phyloP scores from a whole-genome alignment of 495 filamentous ascomycete species.

The Talaromyces stipitatus region DNA sequence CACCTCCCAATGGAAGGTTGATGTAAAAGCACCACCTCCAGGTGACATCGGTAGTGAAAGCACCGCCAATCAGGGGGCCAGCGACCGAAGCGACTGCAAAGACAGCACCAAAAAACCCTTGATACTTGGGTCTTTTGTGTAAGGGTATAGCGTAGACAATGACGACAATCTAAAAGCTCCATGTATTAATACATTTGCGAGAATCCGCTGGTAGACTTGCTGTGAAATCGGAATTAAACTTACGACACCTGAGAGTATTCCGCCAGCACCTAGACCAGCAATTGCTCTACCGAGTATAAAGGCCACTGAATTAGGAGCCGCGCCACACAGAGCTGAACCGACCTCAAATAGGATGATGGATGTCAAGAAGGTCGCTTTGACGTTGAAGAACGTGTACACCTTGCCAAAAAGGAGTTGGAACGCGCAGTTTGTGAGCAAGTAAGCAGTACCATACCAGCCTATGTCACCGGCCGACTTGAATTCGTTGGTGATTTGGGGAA shows the following conservation, averaged over 20 bases:
- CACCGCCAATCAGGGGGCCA: constrained; percentile 37
- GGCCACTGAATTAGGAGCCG: constrained; percentile 51
- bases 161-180: constrained; percentile 24
- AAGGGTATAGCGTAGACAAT: constrained; percentile 36
- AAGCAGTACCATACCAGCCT: constrained; percentile 58
- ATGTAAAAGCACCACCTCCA: constrained; percentile 57
- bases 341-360: constrained; percentile 58
- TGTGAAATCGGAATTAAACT: constrained; percentile 53
- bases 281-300: constrained; percentile 59
- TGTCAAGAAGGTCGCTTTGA: background rate
- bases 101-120: constrained; percentile 36
- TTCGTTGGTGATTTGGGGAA: constrained; percentile 57
- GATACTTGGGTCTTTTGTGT: constrained; percentile 38
- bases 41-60: constrained; percentile 31
- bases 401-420: constrained; percentile 57
- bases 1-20: constrained; percentile 48
- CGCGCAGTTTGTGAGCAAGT: constrained; percentile 51
- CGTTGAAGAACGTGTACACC: constrained; percentile 44
- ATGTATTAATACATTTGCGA: background rate
- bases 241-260: constrained; percentile 45
- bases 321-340: constrained; percentile 59
- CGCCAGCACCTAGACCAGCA: constrained; percentile 47
- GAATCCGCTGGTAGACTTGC: constrained; percentile 13
- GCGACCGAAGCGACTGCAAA: constrained; percentile 35
- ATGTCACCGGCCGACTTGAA: constrained; percentile 58